Conservation (phyloP, 768 basidiomycete genomes). For the Cubamyces lactineus region DNA sequence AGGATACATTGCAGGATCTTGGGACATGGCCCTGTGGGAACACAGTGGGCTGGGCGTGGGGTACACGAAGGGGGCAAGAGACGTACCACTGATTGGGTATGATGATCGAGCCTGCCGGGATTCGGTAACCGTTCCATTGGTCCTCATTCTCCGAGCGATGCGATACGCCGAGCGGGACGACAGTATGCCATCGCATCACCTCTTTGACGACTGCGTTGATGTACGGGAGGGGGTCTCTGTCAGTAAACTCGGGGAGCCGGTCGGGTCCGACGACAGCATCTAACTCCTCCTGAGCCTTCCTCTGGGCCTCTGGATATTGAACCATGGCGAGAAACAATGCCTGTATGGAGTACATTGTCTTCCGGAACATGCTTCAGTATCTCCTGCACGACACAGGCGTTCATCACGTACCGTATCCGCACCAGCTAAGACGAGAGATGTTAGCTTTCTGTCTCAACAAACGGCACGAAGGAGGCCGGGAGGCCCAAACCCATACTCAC, state of each 20-base stretch:
- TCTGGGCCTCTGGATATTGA: conserved; percentile 29
- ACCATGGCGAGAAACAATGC: conserved; percentile 35
- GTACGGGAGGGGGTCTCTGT: conserved; percentile 26
- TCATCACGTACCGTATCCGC: conserved; percentile 17
- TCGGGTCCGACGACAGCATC: conserved; percentile 30
- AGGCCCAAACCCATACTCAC: no score
- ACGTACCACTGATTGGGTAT: conserved; percentile 31
- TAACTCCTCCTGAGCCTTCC: conserved; percentile 32
- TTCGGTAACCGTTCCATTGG: conserved; percentile 31
- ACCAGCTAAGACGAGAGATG: conserved; percentile 10
- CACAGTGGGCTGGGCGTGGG: neutral
- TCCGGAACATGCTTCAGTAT: neutral
- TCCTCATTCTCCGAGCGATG: conserved; percentile 29
- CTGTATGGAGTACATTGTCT: conserved; percentile 28
- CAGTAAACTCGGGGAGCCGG: conserved; percentile 28
- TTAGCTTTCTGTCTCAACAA: no score
- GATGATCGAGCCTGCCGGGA: conserved; percentile 32
- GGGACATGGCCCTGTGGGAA: conserved; percentile 28
- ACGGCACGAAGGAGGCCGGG: no score
- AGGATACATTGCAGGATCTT: conserved; percentile 27
- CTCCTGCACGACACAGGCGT: neutral
- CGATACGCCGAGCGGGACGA: conserved; percentile 22
- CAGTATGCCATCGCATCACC: conserved; percentile 27
- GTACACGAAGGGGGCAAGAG: neutral
- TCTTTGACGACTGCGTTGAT: conserved; percentile 27